A percentile compares a stretch with the other conserved stretches of the same genome.
These are phyloP conservation scores for Syncephalastrum contaminatum DNA, from an alignment of 371 early-diverging fungal genomes.

Conservation along the genomic window DNA sequence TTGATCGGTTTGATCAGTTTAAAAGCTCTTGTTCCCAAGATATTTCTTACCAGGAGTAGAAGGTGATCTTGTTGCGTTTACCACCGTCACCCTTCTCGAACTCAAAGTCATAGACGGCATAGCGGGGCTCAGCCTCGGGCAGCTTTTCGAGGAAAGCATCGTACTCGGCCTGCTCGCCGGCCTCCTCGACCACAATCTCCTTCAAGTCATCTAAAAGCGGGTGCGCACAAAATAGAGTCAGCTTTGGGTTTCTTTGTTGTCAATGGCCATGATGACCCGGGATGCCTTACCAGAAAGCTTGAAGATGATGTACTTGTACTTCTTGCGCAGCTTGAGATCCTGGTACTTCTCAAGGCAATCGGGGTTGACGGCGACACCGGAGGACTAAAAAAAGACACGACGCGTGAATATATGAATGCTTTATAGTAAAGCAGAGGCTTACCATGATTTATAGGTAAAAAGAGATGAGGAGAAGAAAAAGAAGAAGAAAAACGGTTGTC, in stretches of 20 bases:
- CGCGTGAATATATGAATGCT: neutral
- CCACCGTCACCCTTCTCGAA: conserved; percentile 70
- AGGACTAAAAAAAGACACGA: conserved; percentile 33
- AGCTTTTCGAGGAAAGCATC: conserved; percentile 65
- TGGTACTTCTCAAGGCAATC: conserved; percentile 62
- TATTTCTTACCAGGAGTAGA: conserved; percentile 43
- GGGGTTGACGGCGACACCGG: conserved; percentile 71
- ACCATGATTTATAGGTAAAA: too few relatives aligned
- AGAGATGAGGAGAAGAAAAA: too few relatives aligned
- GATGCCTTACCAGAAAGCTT: conserved; percentile 60
- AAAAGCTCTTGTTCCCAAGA: neutral
- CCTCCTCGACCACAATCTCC: conserved; percentile 72
- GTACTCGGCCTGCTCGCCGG: conserved; percentile 52
- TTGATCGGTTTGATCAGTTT: neutral
- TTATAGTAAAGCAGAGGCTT: too few relatives aligned
- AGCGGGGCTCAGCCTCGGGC: conserved; percentile 75
- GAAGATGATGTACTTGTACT: conserved; percentile 76
- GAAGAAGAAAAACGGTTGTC: too few relatives aligned
- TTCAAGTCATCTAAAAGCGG: conserved; percentile 40
- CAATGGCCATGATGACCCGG: neutral
- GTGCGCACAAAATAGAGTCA: neutral
- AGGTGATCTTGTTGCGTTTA: conserved; percentile 67
- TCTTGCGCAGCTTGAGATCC: conserved; percentile 74
- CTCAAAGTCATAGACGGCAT: conserved; percentile 84
- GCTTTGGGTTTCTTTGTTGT: neutral